phyloP scores from a whole-genome alignment of 1,139 yeast species.

The Taphrina flavorubra region DNA sequence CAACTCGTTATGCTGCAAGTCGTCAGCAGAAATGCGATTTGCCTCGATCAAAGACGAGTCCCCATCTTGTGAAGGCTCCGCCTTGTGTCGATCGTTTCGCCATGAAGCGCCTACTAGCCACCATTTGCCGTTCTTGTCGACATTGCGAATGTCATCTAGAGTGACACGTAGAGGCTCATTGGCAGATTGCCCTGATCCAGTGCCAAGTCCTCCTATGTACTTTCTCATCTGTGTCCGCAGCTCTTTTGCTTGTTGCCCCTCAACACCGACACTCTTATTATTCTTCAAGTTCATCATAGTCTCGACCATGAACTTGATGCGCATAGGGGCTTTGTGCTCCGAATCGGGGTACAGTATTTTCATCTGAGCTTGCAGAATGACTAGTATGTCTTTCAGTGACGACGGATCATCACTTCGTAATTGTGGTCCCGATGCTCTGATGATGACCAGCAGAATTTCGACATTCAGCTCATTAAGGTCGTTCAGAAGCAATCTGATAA shows the following conservation, averaged over 20 bases:
- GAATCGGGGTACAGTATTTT: slow-evolving; percentile 54
- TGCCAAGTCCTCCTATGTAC: slow-evolving; percentile 59
- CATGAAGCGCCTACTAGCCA: slow-evolving; percentile 99
- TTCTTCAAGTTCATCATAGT: slow-evolving; percentile 84
- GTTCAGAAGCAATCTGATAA: slow-evolving; percentile 63
- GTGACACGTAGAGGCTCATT: slow-evolving; percentile 84
- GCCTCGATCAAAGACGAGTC: slow-evolving; percentile 2
- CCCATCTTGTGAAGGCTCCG: background rate
- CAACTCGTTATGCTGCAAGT: slow-evolving; percentile 74
- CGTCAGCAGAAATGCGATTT: slow-evolving; percentile 58
- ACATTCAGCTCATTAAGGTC: slow-evolving; percentile 74
- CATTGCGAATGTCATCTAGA: slow-evolving; percentile 76
- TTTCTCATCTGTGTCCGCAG: slow-evolving; percentile 70
- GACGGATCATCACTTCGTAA: slow-evolving; percentile 88
- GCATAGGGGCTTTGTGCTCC: slow-evolving; percentile 53
- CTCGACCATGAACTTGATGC: slow-evolving; percentile 83
- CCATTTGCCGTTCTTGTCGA: slow-evolving; percentile 90
- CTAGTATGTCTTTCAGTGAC: slow-evolving; percentile 79
- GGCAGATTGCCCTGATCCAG: slow-evolving; percentile 54
- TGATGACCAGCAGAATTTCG: slow-evolving; percentile 72
- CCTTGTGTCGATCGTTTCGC: slow-evolving; percentile 58
- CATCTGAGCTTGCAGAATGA: slow-evolving; percentile 60
- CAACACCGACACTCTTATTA: slow-evolving; percentile 58
- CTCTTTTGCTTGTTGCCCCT: slow-evolving; percentile 57
- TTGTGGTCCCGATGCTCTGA: slow-evolving; percentile 73